These are phyloP conservation scores for Myriangium duriaei DNA, from an alignment of 2,329 filamentous ascomycete species.

Conservation along the genomic window DNA sequence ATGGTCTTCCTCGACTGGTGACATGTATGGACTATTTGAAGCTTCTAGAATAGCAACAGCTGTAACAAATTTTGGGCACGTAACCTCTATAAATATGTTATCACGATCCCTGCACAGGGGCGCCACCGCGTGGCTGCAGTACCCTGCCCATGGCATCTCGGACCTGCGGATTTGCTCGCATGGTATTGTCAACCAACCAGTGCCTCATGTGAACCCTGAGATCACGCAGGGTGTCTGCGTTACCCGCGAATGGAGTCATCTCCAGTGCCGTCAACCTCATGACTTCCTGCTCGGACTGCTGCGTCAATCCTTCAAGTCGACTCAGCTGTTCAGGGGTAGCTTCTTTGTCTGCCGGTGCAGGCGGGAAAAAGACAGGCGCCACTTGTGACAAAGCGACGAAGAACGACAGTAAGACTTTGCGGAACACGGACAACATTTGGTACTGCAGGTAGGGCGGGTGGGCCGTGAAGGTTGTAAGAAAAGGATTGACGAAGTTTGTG, in stretches of 20 bases:
- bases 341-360: constrained; percentile 9
- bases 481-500: constrained; percentile 35
- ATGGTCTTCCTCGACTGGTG: too few relatives aligned
- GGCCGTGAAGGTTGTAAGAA: constrained; percentile 27
- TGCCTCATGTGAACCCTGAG: constrained; percentile 65
- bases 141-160: constrained; percentile 61
- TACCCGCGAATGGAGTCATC: constrained; percentile 67
- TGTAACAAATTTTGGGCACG: too few relatives aligned
- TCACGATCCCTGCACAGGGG: too few relatives aligned
- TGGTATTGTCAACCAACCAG: constrained; percentile 78
- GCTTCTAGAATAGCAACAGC: too few relatives aligned
- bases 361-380: constrained; percentile 47
- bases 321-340: constrained; percentile 50
- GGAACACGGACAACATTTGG: constrained; percentile 63
- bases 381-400: constrained; percentile 78
- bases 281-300: constrained; percentile 55
- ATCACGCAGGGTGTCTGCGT: constrained; percentile 49
- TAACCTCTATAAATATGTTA: too few relatives aligned
- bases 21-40: too few relatives aligned
- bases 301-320: constrained; percentile 49
- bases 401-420: constrained; percentile 63
- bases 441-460: constrained; percentile 67
- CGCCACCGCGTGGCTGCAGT: constrained; percentile 43
- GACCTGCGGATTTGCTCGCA: constrained; percentile 68
- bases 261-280: constrained; percentile 62